Evolutionary conservation across 768 basidiomycete species (phyloP).

Genomic region (Mycena olivaceomarginata): DNA sequence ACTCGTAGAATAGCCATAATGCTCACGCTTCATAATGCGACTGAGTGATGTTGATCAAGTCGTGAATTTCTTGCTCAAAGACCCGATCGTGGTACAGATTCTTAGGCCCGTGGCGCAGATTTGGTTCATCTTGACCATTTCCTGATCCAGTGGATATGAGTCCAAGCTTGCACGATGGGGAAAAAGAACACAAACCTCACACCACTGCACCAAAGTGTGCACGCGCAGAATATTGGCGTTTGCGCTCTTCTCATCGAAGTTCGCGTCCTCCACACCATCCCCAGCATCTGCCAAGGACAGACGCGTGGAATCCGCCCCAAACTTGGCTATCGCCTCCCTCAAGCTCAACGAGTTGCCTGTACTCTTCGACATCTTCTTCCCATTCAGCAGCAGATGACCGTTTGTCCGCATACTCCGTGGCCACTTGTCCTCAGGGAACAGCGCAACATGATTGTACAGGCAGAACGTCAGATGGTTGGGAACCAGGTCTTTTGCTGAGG

Average conservation of each 20-base stretch:
- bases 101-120: slow-evolving; percentile 83
- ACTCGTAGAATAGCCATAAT: neutral
- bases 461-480: slow-evolving; percentile 97
- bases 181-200: slow-evolving; percentile 75
- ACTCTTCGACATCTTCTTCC: slow-evolving; percentile 99
- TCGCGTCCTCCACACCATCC: slow-evolving; percentile 98
- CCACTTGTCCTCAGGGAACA: slow-evolving; percentile 95
- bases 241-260: slow-evolving; percentile 98
- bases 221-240: slow-evolving; percentile 97
- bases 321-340: slow-evolving; percentile 92
- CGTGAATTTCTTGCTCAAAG: slow-evolving; percentile 94
- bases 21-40: slow-evolving; percentile 88
- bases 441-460: slow-evolving; percentile 95
- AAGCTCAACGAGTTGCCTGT: slow-evolving; percentile 97
- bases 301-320: slow-evolving; percentile 96
- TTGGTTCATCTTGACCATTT: slow-evolving; percentile 83
- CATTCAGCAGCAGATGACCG: slow-evolving; percentile 97
- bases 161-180: neutral
- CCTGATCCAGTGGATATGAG: slow-evolving; percentile 65
- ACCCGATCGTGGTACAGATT: slow-evolving; percentile 90
- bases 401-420: slow-evolving; percentile 95
- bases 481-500: slow-evolving; percentile 98
- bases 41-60: slow-evolving; percentile 89
- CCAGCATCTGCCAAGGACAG: slow-evolving; percentile 96
- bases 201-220: slow-evolving; percentile 94